Base-by-base conservation (phyloP, 2,329 filamentous ascomycete genomes). In the Apiospora marii region DNA sequence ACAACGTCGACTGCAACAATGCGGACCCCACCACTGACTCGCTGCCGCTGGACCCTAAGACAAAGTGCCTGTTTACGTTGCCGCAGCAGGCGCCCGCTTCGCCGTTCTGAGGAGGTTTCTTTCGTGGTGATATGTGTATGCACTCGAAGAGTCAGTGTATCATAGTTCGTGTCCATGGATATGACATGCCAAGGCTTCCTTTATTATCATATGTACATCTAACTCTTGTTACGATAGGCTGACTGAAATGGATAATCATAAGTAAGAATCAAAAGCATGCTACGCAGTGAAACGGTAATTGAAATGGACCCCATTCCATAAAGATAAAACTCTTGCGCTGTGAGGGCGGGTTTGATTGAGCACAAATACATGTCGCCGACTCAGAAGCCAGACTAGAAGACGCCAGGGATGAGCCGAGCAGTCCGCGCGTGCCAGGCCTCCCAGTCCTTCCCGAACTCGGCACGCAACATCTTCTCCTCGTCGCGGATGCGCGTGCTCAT, bases 381-480 rank as follows among this genome's bases (percentile, higher is more conserved):
- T 1, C 6, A 16, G 14, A 19, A 64, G 19, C 8, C 3, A 41
- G 5, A 8, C 34, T 75, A 86, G 68, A 85, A 79, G 1, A 85
- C 12, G 34, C 81, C 80, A 0, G 88, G 87, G 43, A 90, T 78
- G 67, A 89, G 87, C 43, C 86, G 82, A 61, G 83, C 83, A 6
- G 88, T 90, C 71, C 71, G 78, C 3, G 74, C 73, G 79, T 88
- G 83, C 84, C 87, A 89, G 7, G 75, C 74, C 73, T 85, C 84
- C 87, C 87, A 90, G 68, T 85, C 79, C 14, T 76, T 74, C 0
- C 86, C 85, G 80, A 89, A 89, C 22, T 80, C 78, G 5, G 76
- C 79, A 69, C 76, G 80, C 73, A 90, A 73, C 87, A 90, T 88
- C 0, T 68, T 72, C 75, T 90, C 88, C 75, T 89, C 87, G 73